These are phyloP conservation scores for Nicotiana noctiflora DNA, from an alignment of 257 asterid genomes.

Conservation along the genomic window DNA sequence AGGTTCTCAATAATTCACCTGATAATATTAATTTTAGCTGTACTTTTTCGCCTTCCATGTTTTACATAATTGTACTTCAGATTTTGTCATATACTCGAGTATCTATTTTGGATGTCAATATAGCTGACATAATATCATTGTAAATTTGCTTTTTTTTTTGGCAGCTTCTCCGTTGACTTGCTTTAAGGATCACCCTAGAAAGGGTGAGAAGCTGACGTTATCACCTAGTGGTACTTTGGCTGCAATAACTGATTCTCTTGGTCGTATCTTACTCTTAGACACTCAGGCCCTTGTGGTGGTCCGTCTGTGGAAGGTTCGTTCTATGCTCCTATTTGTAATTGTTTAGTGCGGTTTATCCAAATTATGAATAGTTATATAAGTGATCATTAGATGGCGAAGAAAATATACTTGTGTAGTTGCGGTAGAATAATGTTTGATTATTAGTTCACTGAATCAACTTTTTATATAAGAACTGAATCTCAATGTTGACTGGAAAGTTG, in stretches of 20 bases:
- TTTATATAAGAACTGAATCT: neutral
- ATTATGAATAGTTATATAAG: neutral
- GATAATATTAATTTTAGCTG: too few relatives aligned
- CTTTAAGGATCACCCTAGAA: constrained; percentile 87
- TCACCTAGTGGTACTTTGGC: constrained; percentile 97
- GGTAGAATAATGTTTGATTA: neutral
- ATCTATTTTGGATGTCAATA: constrained; percentile 3
- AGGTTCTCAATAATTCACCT: neutral
- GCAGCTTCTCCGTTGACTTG: constrained; percentile 90
- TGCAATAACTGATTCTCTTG: constrained; percentile 96
- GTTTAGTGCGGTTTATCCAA: neutral
- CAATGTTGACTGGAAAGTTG: neutral
- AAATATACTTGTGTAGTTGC: neutral
- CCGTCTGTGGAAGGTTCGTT: constrained; percentile 85
- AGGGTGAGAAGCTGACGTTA: constrained; percentile 90
- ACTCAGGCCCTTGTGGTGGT: constrained; percentile 94
- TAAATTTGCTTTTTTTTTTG: constrained; percentile 21
- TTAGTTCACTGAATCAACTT: neutral
- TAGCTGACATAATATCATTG: constrained; percentile 9
- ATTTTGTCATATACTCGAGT: neutral
- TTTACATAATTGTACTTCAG: constrained; percentile 1
- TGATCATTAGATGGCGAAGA: neutral
- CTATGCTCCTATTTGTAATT: neutral
- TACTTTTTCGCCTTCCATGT: neutral
- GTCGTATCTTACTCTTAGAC: constrained; percentile 91